Evolutionary conservation across 192 early-diverging fungal genomes (phyloP).

Genomic region (Entomortierella lignicola): DNA sequence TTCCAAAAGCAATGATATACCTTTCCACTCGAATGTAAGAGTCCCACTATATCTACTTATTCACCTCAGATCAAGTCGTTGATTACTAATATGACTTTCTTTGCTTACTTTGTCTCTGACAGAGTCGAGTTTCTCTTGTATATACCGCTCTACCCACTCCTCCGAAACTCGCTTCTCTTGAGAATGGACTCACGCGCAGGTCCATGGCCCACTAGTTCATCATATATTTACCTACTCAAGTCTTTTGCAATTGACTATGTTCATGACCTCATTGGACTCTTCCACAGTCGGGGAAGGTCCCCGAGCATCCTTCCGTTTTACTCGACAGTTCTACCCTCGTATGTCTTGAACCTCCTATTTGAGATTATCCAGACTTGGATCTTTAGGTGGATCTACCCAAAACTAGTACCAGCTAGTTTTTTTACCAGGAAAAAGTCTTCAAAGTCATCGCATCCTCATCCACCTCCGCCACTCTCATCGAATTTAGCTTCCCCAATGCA

Average conservation of each 20-base stretch:
- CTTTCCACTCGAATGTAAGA: conserved; percentile 37
- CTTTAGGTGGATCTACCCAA: conserved; percentile 52
- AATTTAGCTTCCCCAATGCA: conserved; percentile 16
- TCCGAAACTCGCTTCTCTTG: conserved; percentile 39
- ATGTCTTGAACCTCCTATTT: conserved; percentile 45
- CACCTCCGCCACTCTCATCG: conserved; percentile 6
- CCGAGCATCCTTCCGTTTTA: conserved; percentile 40
- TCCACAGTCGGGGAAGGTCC: conserved; percentile 35
- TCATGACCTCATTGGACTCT: conserved; percentile 49
- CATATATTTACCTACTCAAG: conserved; percentile 29
- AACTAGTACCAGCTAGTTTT: conserved; percentile 27
- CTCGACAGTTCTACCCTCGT: conserved; percentile 48
- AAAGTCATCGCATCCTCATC: background rate
- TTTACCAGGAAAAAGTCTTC: conserved; percentile 35
- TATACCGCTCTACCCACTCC: conserved; percentile 52
- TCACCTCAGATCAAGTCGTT: background rate
- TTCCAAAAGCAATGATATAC: conserved; percentile 41
- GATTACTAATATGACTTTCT: background rate
- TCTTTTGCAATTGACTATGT: conserved; percentile 44
- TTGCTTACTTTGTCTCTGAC: no score
- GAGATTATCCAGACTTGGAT: conserved; percentile 54
- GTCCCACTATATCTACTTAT: background rate
- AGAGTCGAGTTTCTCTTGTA: conserved; percentile 50
- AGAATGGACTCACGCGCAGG: conserved; percentile 45
- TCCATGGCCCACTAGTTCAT: conserved; percentile 32